These are phyloP conservation scores for Lathyrus oleraceus DNA, from an alignment of 306 rosid genomes.

Conservation along the genomic window DNA sequence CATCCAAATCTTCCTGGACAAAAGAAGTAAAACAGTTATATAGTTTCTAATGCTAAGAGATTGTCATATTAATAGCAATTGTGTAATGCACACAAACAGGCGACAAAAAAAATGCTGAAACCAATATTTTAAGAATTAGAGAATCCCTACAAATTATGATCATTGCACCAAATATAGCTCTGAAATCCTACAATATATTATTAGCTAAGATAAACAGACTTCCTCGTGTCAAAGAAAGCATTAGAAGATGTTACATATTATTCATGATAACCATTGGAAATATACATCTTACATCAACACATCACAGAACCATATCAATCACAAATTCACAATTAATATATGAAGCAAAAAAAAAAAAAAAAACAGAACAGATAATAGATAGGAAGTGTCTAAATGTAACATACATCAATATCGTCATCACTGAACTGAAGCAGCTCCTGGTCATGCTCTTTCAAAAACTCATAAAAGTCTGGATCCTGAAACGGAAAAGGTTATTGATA, in stretches of 20 bases:
- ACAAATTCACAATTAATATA: neutral
- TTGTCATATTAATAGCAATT: neutral
- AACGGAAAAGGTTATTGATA: conserved; percentile 32
- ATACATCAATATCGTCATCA: conserved; percentile 66
- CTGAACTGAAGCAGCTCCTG: conserved; percentile 73
- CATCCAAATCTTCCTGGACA: conserved; percentile 62
- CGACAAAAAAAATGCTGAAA: neutral
- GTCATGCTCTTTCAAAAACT: conserved; percentile 78
- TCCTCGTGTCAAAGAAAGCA: neutral
- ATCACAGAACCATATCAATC: conserved; percentile 11
- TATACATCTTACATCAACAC: neutral
- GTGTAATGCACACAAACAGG: conserved; percentile 4
- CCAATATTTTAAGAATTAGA: neutral
- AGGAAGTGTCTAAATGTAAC: conserved; percentile 18
- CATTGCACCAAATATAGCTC: neutral
- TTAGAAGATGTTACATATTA: conserved; percentile 22
- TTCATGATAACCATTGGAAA: conserved; percentile 7
- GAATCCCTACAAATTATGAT: conserved; percentile 3
- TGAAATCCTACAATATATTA: neutral
- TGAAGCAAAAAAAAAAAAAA: neutral
- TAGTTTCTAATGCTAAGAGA: conserved; percentile 3
- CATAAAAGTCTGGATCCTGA: conserved; percentile 87
- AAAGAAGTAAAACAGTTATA: conserved; percentile 31
- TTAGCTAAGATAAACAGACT: neutral
- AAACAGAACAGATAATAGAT: neutral